These are phyloP conservation scores for Penicillium concentricum DNA, from an alignment of 2,329 filamentous ascomycete species.

Conservation along the genomic window DNA sequence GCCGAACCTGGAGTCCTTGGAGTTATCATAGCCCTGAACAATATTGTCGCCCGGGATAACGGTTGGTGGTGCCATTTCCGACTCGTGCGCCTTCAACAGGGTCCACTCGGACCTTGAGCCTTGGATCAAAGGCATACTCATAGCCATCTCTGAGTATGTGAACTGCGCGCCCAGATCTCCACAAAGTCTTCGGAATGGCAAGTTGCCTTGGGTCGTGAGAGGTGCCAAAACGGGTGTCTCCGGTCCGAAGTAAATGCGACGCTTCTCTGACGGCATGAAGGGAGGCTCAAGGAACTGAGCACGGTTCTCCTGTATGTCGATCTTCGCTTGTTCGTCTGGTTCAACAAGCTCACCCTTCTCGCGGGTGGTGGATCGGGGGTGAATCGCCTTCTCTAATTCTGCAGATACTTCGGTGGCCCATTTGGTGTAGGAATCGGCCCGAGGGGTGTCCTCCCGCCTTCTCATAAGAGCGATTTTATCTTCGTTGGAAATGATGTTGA, in stretches of 20 bases:
- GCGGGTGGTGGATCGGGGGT: slow-evolving; percentile 39
- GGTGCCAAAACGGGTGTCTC: slow-evolving; percentile 94
- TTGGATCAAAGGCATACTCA: slow-evolving; percentile 84
- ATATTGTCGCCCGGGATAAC: slow-evolving; percentile 57
- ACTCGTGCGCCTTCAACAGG: slow-evolving; percentile 85
- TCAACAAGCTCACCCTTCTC: slow-evolving; percentile 6
- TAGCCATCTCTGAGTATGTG: slow-evolving; percentile 98
- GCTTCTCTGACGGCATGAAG: slow-evolving; percentile 87
- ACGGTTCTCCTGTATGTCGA: slow-evolving; percentile 60
- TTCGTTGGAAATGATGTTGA: slow-evolving; percentile 69
- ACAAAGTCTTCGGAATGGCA: slow-evolving; percentile 89
- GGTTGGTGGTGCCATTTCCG: slow-evolving; percentile 71
- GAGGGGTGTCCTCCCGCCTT: slow-evolving; percentile 67
- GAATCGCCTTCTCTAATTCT: slow-evolving; percentile 50
- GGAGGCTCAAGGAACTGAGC: slow-evolving; percentile 84
- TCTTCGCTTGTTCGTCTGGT: slow-evolving; percentile 4
- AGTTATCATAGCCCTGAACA: slow-evolving; percentile 76
- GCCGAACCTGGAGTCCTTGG: slow-evolving; percentile 81
- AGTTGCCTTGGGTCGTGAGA: slow-evolving; percentile 92
- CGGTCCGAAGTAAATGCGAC: slow-evolving; percentile 85
- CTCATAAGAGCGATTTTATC: slow-evolving; percentile 74
- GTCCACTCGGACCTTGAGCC: slow-evolving; percentile 93
- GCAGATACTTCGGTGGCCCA: slow-evolving; percentile 71
- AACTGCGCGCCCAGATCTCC: slow-evolving; percentile 85
- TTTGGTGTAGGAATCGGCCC: slow-evolving; percentile 71